Conservation (phyloP, 1,284 basidiomycete species). For the Mycena citricolor region DNA sequence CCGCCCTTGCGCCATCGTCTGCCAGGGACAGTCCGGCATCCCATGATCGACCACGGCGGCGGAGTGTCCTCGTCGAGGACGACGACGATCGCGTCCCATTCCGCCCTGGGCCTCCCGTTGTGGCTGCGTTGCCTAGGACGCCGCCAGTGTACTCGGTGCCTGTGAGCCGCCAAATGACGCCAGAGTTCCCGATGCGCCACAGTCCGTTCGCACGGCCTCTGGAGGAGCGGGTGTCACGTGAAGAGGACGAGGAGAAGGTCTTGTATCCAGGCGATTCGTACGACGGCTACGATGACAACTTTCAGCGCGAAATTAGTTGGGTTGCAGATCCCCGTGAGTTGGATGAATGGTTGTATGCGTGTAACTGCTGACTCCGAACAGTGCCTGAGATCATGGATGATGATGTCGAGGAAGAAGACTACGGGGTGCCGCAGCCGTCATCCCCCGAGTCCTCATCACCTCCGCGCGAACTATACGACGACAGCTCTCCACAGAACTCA, state of each 20-base stretch:
- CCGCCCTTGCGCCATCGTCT: conserved; percentile 5
- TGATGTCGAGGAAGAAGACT: conserved; percentile 55
- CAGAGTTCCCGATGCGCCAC: conserved; percentile 38
- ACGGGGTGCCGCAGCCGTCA: conserved; percentile 44
- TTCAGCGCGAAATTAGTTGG: conserved; percentile 74
- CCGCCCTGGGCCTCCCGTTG: conserved; percentile 5
- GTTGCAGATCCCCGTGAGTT: conserved; percentile 64
- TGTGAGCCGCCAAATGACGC: conserved; percentile 29
- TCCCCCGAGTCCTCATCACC: conserved; percentile 27
- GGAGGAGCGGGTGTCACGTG: conserved; percentile 53
- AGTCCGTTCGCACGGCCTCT: conserved; percentile 74
- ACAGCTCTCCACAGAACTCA: conserved; percentile 51
- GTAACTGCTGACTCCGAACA: conserved; percentile 27
- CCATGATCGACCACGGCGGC: conserved; percentile 46
- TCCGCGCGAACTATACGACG: conserved; percentile 37
- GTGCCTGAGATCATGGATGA: conserved; percentile 59
- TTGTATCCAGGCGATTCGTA: conserved; percentile 53
- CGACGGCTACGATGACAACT: conserved; percentile 45
- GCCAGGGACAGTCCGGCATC: conserved; percentile 14
- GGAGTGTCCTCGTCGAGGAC: conserved; percentile 71
- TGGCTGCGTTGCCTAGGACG: conserved; percentile 14
- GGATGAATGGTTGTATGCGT: conserved; percentile 13
- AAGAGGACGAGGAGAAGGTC: conserved; percentile 65
- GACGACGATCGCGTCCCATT: conserved; percentile 46
- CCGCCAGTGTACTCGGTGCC: conserved; percentile 5